Percentiles rank a stretch among this genome's conserved stretches.
Evolutionary conservation across 768 basidiomycete genomes (phyloP).

Genomic region (Naganishia vaughanmartiniae): DNA sequence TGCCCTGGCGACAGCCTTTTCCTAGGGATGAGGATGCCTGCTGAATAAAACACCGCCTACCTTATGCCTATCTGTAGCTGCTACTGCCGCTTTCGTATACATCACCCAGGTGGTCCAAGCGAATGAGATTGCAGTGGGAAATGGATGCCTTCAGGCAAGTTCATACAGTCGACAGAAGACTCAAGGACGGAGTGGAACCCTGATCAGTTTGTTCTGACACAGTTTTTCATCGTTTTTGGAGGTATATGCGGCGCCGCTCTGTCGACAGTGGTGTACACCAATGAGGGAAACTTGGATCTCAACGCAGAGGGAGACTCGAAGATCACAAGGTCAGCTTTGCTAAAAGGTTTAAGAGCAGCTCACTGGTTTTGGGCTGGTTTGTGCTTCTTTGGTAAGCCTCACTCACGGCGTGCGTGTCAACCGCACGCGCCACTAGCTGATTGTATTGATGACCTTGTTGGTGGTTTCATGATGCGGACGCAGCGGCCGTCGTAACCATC

Average conservation of each 20-base stretch:
- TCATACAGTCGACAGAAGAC: too few relatives aligned
- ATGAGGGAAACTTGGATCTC: background rate
- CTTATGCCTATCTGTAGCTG: background rate
- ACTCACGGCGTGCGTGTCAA: too few relatives aligned
- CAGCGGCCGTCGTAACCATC: background rate
- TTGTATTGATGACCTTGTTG: background rate
- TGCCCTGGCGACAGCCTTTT: background rate
- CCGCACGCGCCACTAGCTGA: too few relatives aligned
- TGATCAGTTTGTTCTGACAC: too few relatives aligned
- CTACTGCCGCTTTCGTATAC: background rate
- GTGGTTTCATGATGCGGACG: background rate
- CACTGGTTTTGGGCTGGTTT: slow-evolving; percentile 16
- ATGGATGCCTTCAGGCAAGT: background rate
- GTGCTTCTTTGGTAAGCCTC: background rate
- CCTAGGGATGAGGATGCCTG: too few relatives aligned
- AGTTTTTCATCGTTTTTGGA: background rate
- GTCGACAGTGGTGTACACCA: background rate
- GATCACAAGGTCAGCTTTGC: background rate
- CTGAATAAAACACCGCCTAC: too few relatives aligned
- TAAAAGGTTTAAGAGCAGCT: background rate
- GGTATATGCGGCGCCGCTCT: background rate
- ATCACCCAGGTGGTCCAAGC: background rate
- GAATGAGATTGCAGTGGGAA: background rate
- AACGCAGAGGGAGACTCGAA: background rate
- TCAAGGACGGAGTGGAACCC: too few relatives aligned